These are phyloP conservation scores for Funneliformis caledonium DNA, from an alignment of 371 early-diverging fungal genomes.

Conservation along the genomic window DNA sequence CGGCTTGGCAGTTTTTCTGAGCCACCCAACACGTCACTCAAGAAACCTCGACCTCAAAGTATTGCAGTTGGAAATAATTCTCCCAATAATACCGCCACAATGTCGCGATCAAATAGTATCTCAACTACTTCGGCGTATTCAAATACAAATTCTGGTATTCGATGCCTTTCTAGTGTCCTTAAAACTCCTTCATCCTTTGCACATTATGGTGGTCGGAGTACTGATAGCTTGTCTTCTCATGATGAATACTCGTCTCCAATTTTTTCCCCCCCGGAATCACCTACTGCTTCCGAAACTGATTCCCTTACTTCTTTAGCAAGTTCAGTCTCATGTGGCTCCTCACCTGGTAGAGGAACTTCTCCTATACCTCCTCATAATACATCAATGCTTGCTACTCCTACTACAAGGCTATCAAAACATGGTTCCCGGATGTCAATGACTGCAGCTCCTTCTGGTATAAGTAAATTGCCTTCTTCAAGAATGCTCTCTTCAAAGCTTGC, in stretches of 20 bases:
- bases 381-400: slow-evolving; percentile 12
- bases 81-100: neutral
- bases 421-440: neutral
- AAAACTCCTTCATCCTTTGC: neutral
- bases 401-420: neutral
- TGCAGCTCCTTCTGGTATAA: neutral
- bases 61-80: slow-evolving; percentile 8
- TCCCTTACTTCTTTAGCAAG: slow-evolving; percentile 34
- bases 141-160: neutral
- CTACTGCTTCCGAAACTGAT: slow-evolving; percentile 32
- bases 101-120: neutral
- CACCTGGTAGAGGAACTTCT: slow-evolving; percentile 36
- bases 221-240: slow-evolving; percentile 33
- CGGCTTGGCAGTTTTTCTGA: neutral
- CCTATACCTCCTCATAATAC: slow-evolving; percentile 3
- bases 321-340: slow-evolving; percentile 34
- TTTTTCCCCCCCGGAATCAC: slow-evolving; percentile 37
- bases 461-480: slow-evolving; percentile 15
- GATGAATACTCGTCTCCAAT: slow-evolving; percentile 33
- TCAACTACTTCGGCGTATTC: neutral
- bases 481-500: slow-evolving; percentile 2
- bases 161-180: neutral
- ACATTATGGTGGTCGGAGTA: neutral
- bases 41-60: slow-evolving; percentile 16
- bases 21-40: neutral